Base-by-base conservation (phyloP, 2,329 filamentous ascomycete genomes). In the Penicillium thymicola region DNA sequence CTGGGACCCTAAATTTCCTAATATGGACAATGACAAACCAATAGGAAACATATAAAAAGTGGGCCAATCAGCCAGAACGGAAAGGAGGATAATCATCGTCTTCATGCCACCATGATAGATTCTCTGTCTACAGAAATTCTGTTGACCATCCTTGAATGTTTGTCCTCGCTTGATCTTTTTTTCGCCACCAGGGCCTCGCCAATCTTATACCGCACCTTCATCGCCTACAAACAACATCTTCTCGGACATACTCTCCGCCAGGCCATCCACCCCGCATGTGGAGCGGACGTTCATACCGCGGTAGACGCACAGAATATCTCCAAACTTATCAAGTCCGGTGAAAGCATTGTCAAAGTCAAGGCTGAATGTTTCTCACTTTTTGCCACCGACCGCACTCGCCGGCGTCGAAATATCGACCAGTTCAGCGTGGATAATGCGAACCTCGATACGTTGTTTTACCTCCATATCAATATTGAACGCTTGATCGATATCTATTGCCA, bases 181-280 rank as follows among this genome's bases (percentile, higher is more conserved):
- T 32, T 34, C 11, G 36, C 36, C 21, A 4, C 14, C 7, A 37
- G 10, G 14, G 51, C 51, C 18, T 53, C 42, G 11, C 14, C 42
- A 21, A 27, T 11, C 7, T n/a, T 54, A 27, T 34, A 54, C 16
- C 34, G 43, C 16, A 41, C 21, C 6, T 47, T 41, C 11, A 18
- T 30, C 34, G 10, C 43, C 43, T 47, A 54, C 34, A 54, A 47
- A 41, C 25, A 54, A 23, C 43, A 47, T 47, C 42, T 47, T 25
- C 34, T 25, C 14, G 5, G 11, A 18, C 36, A 47, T 47, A 34
- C 18, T 27, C 34, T 47, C 4, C 18, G 8, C 9, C 42, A 27
- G 23, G 36, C 36, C 6, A 54, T 54, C 14, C 42, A 47, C 25
- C 43, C 51, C 5, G 9, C 51, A 47, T 53, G 43, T 28, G 18